Conservation (phyloP, 192 early-diverging fungal species). For the Coemansia biformis region DNA sequence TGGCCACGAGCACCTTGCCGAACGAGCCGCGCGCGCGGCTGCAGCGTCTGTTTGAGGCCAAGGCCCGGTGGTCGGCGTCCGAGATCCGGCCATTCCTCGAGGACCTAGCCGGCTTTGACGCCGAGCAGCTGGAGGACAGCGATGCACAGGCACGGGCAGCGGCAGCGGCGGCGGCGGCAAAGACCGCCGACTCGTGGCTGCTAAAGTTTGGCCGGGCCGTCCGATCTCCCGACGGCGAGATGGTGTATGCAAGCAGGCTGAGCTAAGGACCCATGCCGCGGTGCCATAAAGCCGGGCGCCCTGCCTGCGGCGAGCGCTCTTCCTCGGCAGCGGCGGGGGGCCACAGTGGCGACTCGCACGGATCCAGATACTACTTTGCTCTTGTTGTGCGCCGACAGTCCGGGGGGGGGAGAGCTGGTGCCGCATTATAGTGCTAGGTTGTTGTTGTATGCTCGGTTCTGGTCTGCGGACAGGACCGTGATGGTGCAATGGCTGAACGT, state of each 20-base stretch:
- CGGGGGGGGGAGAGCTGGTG: no score
- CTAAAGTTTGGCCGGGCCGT: slow-evolving; percentile 38
- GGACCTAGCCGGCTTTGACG: slow-evolving; percentile 41
- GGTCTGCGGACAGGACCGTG: no score
- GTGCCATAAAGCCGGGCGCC: no score
- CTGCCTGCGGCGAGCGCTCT: no score
- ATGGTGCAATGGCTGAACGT: slow-evolving; percentile 82
- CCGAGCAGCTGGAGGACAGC: slow-evolving; percentile 7
- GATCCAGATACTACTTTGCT: no score
- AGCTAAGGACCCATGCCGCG: no score
- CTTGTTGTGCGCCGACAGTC: no score
- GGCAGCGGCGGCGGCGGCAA: slow-evolving; percentile 8
- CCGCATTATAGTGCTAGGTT: no score
- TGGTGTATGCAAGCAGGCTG: slow-evolving; percentile 33
- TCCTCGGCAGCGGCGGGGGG: no score
- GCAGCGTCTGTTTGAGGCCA: slow-evolving; percentile 32
- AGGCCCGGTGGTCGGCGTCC: slow-evolving; percentile 21
- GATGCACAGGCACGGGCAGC: slow-evolving; percentile 8
- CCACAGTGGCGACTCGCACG: no score
- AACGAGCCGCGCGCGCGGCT: slow-evolving; percentile 26
- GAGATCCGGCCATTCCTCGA: slow-evolving; percentile 44
- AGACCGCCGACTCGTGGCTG: slow-evolving; percentile 39
- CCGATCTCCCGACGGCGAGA: slow-evolving; percentile 18
- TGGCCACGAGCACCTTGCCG: slow-evolving; percentile 23
- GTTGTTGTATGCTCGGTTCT: background rate